Percentiles rank a stretch among this genome's conserved stretches.
These are phyloP conservation scores for Globisporangium cylindrosporum DNA, from an alignment of 352 stramenopile species.

Conservation along the genomic window DNA sequence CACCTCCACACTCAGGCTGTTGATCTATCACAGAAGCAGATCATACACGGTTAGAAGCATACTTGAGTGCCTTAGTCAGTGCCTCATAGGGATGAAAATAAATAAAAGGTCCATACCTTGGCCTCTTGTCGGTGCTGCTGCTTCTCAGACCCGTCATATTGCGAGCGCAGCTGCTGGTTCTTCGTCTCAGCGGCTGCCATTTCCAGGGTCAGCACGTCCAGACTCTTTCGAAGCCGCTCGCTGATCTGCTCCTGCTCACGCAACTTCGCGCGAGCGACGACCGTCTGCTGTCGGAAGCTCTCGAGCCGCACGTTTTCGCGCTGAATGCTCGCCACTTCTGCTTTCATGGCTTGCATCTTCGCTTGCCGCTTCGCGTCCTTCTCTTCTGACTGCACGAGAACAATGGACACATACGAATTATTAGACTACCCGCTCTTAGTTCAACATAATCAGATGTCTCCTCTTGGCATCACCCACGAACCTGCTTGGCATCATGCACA, in stretches of 20 bases:
- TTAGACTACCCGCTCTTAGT: background rate
- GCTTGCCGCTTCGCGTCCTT: constrained; percentile 34
- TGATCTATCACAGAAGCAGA: constrained; percentile 32
- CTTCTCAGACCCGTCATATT: constrained; percentile 32
- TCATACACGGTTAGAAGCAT: background rate
- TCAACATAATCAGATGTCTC: background rate
- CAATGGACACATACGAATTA: background rate
- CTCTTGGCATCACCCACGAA: constrained; percentile 10
- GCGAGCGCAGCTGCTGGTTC: constrained; percentile 31
- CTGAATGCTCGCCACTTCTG: constrained; percentile 22
- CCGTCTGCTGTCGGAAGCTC: constrained; percentile 27
- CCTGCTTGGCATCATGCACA: constrained; percentile 53
- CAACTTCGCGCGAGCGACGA: constrained; percentile 29
- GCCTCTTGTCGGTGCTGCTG: constrained; percentile 40
- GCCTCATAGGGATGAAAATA: background rate
- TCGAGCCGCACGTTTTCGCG: constrained; percentile 34
- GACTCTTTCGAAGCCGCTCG: constrained; percentile 27
- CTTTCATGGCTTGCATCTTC: constrained; percentile 34
- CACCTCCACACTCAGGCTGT: constrained; percentile 42
- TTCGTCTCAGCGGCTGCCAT: constrained; percentile 25
- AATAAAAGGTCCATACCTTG: constrained; percentile 25
- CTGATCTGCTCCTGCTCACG: constrained; percentile 29
- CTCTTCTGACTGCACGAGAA: constrained; percentile 28
- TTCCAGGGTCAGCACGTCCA: constrained; percentile 30
- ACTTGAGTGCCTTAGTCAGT: background rate